Conservation (phyloP, 345 rosid species). For the thale cress (Arabidopsis thaliana) region DNA sequence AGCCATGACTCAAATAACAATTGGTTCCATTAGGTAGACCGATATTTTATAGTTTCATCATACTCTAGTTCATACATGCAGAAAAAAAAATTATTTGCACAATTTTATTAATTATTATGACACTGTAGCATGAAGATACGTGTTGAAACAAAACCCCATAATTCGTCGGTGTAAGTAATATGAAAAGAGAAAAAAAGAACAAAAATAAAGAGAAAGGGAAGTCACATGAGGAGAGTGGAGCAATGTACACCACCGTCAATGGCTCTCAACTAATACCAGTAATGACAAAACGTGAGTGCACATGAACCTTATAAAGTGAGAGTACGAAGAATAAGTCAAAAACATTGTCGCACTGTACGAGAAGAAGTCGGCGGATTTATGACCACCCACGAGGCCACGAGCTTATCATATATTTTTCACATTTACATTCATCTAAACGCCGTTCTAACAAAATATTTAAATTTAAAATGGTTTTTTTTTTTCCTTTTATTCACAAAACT, state of each 20-base stretch:
- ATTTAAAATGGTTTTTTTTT: too few species aligned
- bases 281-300: constrained; percentile 44
- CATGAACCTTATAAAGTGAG: constrained; percentile 39
- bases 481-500: too few species aligned
- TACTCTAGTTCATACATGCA: background rate
- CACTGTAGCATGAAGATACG: constrained; percentile 3
- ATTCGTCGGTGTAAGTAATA: constrained; percentile 26
- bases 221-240: constrained; percentile 40
- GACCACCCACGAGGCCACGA: constrained; percentile 46
- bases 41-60: background rate
- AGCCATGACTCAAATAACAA: background rate
- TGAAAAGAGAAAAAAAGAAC: background rate
- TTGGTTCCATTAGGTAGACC: background rate
- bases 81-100: background rate
- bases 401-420: constrained; percentile 1
- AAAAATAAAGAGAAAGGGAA: background rate
- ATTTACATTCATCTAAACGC: constrained; percentile 17
- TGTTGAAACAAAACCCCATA: background rate
- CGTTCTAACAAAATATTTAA: background rate
- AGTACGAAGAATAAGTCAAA: constrained; percentile 25
- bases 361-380: constrained; percentile 42
- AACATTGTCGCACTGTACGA: constrained; percentile 8
- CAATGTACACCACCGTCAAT: constrained; percentile 36
- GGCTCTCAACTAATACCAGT: constrained; percentile 25
- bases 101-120: background rate